These are phyloP conservation scores for Yamadazyma sp. DNA, from an alignment of 1,139 yeast species.

Conservation along the genomic window DNA sequence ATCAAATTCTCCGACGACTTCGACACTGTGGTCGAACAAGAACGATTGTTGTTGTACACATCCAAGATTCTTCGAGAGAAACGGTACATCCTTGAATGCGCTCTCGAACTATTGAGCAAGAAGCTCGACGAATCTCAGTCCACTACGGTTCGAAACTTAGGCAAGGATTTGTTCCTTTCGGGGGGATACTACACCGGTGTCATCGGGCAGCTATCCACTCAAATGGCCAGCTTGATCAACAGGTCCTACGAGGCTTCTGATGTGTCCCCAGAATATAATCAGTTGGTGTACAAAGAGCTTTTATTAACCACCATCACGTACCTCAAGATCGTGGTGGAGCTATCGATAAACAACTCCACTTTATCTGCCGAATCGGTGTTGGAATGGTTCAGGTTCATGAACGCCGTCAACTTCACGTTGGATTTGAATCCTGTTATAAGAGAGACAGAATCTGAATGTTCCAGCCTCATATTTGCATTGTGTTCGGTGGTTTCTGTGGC, in stretches of 20 bases:
- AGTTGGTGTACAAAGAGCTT: conserved; percentile 33
- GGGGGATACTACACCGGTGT: conserved; percentile 23
- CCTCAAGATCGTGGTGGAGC: conserved; percentile 46
- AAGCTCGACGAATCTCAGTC: conserved; percentile 34
- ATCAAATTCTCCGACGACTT: conserved; percentile 37
- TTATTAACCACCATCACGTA: conserved; percentile 38
- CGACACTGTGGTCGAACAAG: conserved; percentile 29
- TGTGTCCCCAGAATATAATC: conserved; percentile 21
- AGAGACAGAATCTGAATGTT: conserved; percentile 33
- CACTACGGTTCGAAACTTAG: conserved; percentile 34
- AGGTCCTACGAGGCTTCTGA: conserved; percentile 15
- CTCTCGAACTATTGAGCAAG: conserved; percentile 35
- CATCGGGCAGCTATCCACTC: conserved; percentile 17
- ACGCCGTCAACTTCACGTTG: conserved; percentile 39
- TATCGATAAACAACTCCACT: conserved; percentile 34
- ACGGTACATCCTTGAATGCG: conserved; percentile 43
- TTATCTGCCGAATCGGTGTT: conserved; percentile 30
- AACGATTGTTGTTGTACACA: conserved; percentile 30
- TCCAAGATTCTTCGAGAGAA: conserved; percentile 46
- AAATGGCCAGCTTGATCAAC: conserved; percentile 9
- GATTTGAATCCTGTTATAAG: conserved; percentile 27
- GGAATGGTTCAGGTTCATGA: conserved; percentile 61
- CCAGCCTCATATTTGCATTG: conserved; percentile 38
- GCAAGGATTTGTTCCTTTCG: conserved; percentile 36
- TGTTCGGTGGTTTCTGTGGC: conserved; percentile 50